Evolutionary conservation across 2,329 filamentous ascomycete species (phyloP), one percentile per base, ranked within the genome.

Genomic region (Fusarium robinianum): DNA sequence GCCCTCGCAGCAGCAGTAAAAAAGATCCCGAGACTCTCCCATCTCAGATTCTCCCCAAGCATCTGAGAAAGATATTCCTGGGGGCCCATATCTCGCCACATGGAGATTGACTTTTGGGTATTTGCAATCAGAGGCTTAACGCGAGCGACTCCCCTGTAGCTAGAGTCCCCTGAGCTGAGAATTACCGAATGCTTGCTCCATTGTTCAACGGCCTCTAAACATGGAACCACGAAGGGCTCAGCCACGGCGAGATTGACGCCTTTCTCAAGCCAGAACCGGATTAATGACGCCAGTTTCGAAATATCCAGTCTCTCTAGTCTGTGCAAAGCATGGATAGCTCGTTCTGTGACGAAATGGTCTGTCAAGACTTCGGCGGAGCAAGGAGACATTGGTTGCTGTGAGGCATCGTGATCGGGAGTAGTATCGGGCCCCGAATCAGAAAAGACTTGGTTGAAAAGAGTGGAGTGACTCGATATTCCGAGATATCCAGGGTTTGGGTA

Each of bases 401-500:
- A n/a, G 14, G 22, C 36, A 9, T 39, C 34, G 6, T 22, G 15
- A 8, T 44, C 34, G 4, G 42, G 29, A 6, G 36, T 21, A 5
- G 30, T 21, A 22, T 34, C 30, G 10, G 29, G n/a, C 4, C 14
- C 16, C 6, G 39, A 29, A 12, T 18, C 12, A 3, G 42, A 40
- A 8, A 19, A 18, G 12, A 46, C 32, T 30, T 41, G 30, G 14
- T 41, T 41, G 25, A 41, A 46, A 18, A 46, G 34, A 3, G 42
- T 41, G 11, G 42, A 30, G 21, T 46, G 42, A 25, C 42, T 46
- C 7, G 36, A 46, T 5, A 24, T 33, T 3, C 42, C 42, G 8
- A 46, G 42, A 14, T 29, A 46, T 11, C 42, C 42, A 6, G 42
- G 42, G 19, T 46, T 41, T 10, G 42, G 42, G n/a, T 46, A 46